A percentile compares a stretch with the other conserved stretches of the same genome.
Evolutionary conservation across 1,139 yeast species (phyloP).

Genomic region (Suhomyces atakaporum): DNA sequence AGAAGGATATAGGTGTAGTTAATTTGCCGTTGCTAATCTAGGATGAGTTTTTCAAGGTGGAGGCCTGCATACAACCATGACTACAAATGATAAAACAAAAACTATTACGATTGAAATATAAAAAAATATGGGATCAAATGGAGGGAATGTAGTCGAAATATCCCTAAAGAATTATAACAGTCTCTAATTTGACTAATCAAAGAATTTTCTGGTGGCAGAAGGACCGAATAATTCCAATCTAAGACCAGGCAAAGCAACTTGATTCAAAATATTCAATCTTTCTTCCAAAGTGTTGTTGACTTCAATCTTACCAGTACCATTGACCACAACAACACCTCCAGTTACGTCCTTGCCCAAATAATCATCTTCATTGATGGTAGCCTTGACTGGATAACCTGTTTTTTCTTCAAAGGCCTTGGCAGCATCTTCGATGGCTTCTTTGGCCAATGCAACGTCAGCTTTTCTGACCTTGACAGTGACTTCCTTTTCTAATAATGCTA

Average conservation of each 20-base stretch:
- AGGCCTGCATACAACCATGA: background rate
- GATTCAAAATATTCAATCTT: conserved; percentile 79
- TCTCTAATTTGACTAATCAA: conserved; percentile 51
- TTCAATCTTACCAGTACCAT: conserved; percentile 78
- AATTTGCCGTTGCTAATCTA: background rate
- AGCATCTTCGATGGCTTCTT: conserved; percentile 64
- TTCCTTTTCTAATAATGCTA: conserved; percentile 69
- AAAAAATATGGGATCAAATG: conserved; percentile 4
- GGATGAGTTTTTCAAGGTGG: conserved; percentile 1
- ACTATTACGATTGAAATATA: conserved; percentile 1
- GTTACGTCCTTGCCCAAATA: conserved; percentile 64
- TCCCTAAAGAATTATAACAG: conserved; percentile 11
- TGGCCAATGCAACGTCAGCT: conserved; percentile 63
- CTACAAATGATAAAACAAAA: conserved; percentile 1
- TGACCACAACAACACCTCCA: conserved; percentile 82
- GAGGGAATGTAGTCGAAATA: background rate
- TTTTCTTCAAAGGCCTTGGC: conserved; percentile 62
- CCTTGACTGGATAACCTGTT: conserved; percentile 51
- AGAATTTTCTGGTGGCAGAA: conserved; percentile 84
- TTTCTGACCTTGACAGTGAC: conserved; percentile 70
- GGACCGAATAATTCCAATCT: conserved; percentile 90
- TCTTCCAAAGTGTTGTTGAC: conserved; percentile 93
- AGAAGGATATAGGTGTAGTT: too few species aligned
- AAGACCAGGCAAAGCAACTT: conserved; percentile 89
- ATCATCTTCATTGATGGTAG: conserved; percentile 55